Base-by-base conservation (phyloP, 164 flowering plant species). In the Nymphaea colorata region DNA sequence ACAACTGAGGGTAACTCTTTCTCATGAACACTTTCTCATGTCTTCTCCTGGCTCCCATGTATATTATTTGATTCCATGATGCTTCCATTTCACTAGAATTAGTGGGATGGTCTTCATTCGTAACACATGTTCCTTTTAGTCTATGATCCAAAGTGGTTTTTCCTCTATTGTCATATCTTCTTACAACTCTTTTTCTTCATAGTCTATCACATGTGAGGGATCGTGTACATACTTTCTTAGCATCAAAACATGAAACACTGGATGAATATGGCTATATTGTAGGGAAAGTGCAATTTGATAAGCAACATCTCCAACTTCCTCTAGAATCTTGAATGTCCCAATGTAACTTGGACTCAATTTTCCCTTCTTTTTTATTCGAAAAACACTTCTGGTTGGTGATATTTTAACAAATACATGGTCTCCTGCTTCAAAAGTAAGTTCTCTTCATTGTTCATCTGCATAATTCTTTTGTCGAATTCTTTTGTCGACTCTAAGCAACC, bases 351-450 rank as follows among this genome's bases (percentile, higher is more conserved):
- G 68, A 2, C 17, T 18, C 4, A 66, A 25, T 42, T 66, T 66
- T 11, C 61, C 61, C 68, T 44, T 65, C 68, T 68, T 59, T 25
- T 68, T 61, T 10, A 73, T 68, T 42, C 65, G 17, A 16, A 42
- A 5, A 3, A 60, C 47, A 5, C 68, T 68, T 17, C 45, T 68
- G 41, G 15, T 68, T 5, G 72, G 75, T 0, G 72, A 73, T 3
- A 73, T 25, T 47, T 42, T 60, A 59, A 73, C 12, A 15, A 73
- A 62, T 4, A 69, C 66, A 14, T 41, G 42, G 1, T 68, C 72
- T 3, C 61, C 72, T 2, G 15, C 42, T 41, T 3, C 68, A 44
- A 68, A 68, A 14, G 64, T 53, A 16, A 67, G 6, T 6, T 67
- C 62, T 18, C 8, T 0, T 0, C 17, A 1, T 4, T 41, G 16